A percentile compares a stretch with the other conserved stretches of the same genome.
phyloP scores from a whole-genome alignment of 768 basidiomycete species.

The Podaxis pistillaris region DNA sequence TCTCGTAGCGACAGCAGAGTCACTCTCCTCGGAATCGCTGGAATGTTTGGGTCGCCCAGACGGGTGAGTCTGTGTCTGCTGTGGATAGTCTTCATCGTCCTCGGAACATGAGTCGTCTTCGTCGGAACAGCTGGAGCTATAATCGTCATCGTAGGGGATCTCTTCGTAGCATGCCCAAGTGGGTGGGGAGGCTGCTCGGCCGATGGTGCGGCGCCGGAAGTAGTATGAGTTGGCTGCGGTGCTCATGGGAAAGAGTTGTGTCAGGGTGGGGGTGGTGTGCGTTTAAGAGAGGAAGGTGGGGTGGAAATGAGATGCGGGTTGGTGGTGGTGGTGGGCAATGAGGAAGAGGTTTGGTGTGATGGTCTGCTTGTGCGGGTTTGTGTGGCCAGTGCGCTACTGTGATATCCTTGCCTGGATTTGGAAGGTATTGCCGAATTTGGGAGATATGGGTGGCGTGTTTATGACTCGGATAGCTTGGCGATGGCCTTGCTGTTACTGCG shows the following conservation, averaged over 20 bases:
- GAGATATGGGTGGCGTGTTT: neutral
- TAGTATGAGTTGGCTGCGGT: conserved; percentile 40
- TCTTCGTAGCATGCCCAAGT: conserved; percentile 92
- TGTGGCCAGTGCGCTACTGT: conserved; percentile 3
- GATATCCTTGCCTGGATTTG: neutral
- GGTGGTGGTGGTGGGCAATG: conserved; percentile 13
- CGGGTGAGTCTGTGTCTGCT: neutral
- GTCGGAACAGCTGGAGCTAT: conserved; percentile 56
- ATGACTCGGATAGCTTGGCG: neutral
- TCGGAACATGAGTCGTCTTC: conserved; percentile 56
- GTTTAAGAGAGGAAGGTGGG: neutral
- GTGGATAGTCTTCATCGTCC: conserved; percentile 65
- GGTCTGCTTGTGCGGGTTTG: neutral
- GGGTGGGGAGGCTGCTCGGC: conserved; percentile 79
- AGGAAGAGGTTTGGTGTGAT: conserved; percentile 8
- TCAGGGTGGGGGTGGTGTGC: neutral
- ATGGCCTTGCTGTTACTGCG: neutral
- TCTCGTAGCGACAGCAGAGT: conserved; percentile 7
- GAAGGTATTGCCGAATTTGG: neutral
- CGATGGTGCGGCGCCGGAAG: conserved; percentile 72
- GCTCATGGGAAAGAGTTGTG: conserved; percentile 29
- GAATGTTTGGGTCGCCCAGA: conserved; percentile 7
- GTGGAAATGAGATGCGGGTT: neutral
- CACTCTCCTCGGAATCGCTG: conserved; percentile 19
- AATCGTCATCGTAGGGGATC: conserved; percentile 70